Base-by-base conservation (phyloP, 1,284 basidiomycete species). In the Marasmius oreades region DNA sequence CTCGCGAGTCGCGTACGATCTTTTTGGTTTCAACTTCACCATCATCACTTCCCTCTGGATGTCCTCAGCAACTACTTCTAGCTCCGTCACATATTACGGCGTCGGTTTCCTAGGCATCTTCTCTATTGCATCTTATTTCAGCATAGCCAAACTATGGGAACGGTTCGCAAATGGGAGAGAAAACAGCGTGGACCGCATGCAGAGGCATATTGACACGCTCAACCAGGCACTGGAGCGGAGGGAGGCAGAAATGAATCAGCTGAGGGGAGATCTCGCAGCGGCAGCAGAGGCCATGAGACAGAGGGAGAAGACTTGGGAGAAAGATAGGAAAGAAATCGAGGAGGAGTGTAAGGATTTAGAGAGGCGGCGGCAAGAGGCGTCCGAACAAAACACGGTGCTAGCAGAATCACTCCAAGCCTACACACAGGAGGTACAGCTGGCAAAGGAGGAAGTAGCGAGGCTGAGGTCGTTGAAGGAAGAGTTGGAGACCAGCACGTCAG, bases 391-490 rank as follows among this genome's bases (percentile, higher is more conserved):
- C 12, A 23, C 36, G 22, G 12, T 16, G 5, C 37, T 52, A 39
- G 34, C 20, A 14, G 18, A 20, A 42, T 16, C 36, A n/a, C n/a
- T 42, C 20, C 51, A 24, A 16, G 20, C 18, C 1, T 23, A 52
- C 39, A 14, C 55, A 24, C 31, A 43, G n/a, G 55, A 56, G 28
- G 18, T 42, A n/a, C 18, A 36, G 23, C 16, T 34, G 12, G 55
- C 48, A n/a, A 50, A 20, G 28, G 47, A 50, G 1, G 47, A 50
- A 26, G 14, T 26, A 33, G n/a, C 7, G 14, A 28, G 26, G 28
- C 28, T 50, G 26, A 11, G 47, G 47, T 31, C 20, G 23, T 14
- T 31, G 47, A 69, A 68, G 28, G 69, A 64, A 7, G 72, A 50
- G 26, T 20, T 50, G 47, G 23, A 50, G 26, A 10, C 47, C 76